phyloP scores from a whole-genome alignment of 2,329 filamentous ascomycete species.

The Cladosporium sp. region DNA sequence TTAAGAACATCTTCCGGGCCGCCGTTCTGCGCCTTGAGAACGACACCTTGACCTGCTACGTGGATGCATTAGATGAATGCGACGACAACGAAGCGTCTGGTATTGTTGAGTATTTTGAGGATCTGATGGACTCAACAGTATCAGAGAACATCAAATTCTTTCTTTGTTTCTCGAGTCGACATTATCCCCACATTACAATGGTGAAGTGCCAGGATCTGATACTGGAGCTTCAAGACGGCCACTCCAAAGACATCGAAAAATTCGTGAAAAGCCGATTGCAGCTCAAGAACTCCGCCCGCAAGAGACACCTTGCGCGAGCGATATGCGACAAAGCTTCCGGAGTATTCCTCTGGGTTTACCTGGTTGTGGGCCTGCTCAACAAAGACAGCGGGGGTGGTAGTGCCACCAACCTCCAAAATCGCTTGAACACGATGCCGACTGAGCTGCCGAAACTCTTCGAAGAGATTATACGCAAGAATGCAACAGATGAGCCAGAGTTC shows the following conservation, averaged over 20 bases:
- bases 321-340: slow-evolving; percentile 5
- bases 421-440: slow-evolving; percentile 1
- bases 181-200: slow-evolving; percentile 28
- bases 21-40: not conserved
- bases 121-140: slow-evolving; percentile 20
- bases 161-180: slow-evolving; percentile 40
- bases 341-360: slow-evolving; percentile 12
- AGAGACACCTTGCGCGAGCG: not conserved
- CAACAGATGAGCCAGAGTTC: not conserved
- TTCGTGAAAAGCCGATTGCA: not conserved
- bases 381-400: slow-evolving; percentile 7
- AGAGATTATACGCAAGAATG: not conserved
- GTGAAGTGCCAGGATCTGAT: not conserved
- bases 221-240: not conserved
- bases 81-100: slow-evolving; percentile 34
- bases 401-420: not conserved
- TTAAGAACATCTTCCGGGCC: not conserved
- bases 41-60: slow-evolving; percentile 30
- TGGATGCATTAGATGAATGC: slow-evolving; percentile 47
- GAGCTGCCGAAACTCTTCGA: slow-evolving; percentile 2
- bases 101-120: slow-evolving; percentile 35
- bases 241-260: not conserved
- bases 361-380: slow-evolving; percentile 8
- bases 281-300: not conserved
- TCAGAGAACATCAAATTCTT: slow-evolving; percentile 16